A percentile compares a stretch with the other conserved stretches of the same genome.
phyloP scores from a whole-genome alignment of 2,329 filamentous ascomycete genomes.

The Clonostachys chloroleuca region DNA sequence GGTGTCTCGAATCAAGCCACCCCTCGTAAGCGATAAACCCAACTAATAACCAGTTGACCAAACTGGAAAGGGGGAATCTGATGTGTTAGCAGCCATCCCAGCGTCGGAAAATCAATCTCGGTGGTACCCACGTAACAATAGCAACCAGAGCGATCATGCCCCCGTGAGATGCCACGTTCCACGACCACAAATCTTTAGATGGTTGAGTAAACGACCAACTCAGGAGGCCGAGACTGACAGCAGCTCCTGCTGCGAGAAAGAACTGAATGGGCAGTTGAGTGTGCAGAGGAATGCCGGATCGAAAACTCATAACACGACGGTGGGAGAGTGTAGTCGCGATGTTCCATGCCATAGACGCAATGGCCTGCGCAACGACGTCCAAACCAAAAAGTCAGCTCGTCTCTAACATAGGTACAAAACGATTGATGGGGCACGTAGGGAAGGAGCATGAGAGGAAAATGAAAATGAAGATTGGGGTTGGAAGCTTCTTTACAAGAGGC shows the following conservation, averaged over 20 bases:
- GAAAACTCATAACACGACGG: slow-evolving; percentile 9
- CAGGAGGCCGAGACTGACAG: slow-evolving; percentile 9
- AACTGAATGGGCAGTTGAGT: slow-evolving; percentile 10
- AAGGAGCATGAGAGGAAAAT: background rate
- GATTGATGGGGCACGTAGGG: background rate
- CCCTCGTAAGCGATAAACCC: slow-evolving; percentile 1
- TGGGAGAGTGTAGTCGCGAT: slow-evolving; percentile 12
- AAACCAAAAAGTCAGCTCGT: no score
- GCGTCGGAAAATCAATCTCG: background rate
- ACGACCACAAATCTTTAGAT: no score
- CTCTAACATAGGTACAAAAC: no score
- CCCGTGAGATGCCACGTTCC: slow-evolving; percentile 2
- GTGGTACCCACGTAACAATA: slow-evolving; percentile 11
- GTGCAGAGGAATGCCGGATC: slow-evolving; percentile 9
- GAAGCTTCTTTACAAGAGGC: slow-evolving; percentile 7
- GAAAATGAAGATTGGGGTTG: background rate
- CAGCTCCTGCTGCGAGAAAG: slow-evolving; percentile 11
- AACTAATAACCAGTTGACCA: slow-evolving; percentile 2
- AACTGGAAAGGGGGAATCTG: background rate
- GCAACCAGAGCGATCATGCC: slow-evolving; percentile 13
- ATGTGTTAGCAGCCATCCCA: background rate
- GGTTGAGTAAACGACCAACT: slow-evolving; percentile 4
- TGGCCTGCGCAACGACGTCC: background rate
- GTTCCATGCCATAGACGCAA: slow-evolving; percentile 10
- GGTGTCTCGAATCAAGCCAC: background rate